Evolutionary conservation across 2,329 filamentous ascomycete species (phyloP).

Genomic region (Graphilbum fragrans): DNA sequence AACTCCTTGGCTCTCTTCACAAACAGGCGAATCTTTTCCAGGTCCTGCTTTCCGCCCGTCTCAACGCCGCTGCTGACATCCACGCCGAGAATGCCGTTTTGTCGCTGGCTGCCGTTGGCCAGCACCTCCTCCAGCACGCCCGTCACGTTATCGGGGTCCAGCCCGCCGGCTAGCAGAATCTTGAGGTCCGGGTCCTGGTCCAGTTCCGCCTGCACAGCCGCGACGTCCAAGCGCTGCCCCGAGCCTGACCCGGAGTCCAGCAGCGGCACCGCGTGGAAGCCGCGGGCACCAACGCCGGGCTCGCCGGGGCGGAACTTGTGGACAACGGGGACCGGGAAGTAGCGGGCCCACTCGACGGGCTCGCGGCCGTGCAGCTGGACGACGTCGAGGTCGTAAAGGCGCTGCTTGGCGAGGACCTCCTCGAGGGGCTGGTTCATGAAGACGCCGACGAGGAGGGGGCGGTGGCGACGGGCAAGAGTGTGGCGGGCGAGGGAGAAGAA

Average conservation of each 20-base stretch:
- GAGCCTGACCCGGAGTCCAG: constrained; percentile 81
- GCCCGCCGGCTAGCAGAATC: constrained; percentile 73
- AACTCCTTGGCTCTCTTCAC: constrained; percentile 55
- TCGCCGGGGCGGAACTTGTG: constrained; percentile 71
- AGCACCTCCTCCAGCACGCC: constrained; percentile 53
- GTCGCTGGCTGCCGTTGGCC: constrained; percentile 24
- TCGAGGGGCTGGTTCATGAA: constrained; percentile 84
- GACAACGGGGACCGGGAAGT: constrained; percentile 89
- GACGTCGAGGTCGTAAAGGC: constrained; percentile 65
- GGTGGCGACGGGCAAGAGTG: constrained; percentile 24
- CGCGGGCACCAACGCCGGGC: constrained; percentile 57
- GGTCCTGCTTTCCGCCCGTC: constrained; percentile 64
- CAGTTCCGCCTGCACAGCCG: constrained; percentile 55
- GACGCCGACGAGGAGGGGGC: constrained; percentile 78
- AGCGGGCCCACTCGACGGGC: constrained; percentile 76
- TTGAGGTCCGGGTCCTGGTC: constrained; percentile 56
- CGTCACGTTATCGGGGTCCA: constrained; percentile 68
- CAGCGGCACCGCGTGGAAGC: constrained; percentile 73
- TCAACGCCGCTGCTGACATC: constrained; percentile 96
- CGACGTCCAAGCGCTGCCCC: constrained; percentile 64
- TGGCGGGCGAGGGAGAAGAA: constrained; percentile 43
- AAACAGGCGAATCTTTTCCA: constrained; percentile 72
- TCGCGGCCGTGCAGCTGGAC: constrained; percentile 91
- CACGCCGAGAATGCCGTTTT: constrained; percentile 45
- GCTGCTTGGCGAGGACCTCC: constrained; percentile 70